Conservation (phyloP, 148 eudicot genomes). For the Amaranthus palmeri region DNA sequence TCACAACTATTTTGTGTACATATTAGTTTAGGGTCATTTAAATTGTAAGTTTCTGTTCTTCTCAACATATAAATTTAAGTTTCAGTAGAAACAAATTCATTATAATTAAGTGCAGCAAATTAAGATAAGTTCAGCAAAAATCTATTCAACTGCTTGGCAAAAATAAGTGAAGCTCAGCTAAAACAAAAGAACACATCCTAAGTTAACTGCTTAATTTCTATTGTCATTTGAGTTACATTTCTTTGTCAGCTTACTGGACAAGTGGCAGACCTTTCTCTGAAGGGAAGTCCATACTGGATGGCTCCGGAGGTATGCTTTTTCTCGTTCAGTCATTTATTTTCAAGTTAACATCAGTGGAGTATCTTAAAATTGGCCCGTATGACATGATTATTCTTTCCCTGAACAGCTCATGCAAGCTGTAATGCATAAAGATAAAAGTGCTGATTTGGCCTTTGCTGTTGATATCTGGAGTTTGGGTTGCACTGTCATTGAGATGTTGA, state of each 20-base stretch:
- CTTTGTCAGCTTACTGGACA: constrained; percentile 65
- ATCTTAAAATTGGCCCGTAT: background rate
- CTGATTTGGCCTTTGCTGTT: constrained; percentile 80
- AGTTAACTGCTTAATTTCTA: background rate
- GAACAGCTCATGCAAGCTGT: constrained; percentile 78
- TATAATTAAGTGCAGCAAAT: too few species aligned
- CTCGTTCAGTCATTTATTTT: background rate
- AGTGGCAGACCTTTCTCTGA: constrained; percentile 64
- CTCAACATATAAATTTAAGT: too few species aligned
- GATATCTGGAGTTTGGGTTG: constrained; percentile 99
- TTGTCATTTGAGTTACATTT: constrained; percentile 17
- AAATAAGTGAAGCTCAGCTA: background rate
- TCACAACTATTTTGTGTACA: background rate
- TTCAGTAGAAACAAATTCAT: too few species aligned
- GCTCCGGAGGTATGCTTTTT: constrained; percentile 80
- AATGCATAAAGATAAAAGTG: constrained; percentile 49
- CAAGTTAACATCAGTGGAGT: background rate
- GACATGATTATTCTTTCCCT: constrained; percentile 18
- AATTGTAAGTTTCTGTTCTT: background rate
- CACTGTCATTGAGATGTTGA: constrained; percentile 88
- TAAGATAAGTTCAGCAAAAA: too few species aligned
- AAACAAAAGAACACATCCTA: background rate
- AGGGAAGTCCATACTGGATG: constrained; percentile 98
- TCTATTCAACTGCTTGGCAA: too few species aligned
- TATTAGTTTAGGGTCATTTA: background rate